These are phyloP conservation scores for Ophiognomonia clavigignenti-juglandacearum DNA, from an alignment of 2,329 filamentous ascomycete species.

Conservation along the genomic window DNA sequence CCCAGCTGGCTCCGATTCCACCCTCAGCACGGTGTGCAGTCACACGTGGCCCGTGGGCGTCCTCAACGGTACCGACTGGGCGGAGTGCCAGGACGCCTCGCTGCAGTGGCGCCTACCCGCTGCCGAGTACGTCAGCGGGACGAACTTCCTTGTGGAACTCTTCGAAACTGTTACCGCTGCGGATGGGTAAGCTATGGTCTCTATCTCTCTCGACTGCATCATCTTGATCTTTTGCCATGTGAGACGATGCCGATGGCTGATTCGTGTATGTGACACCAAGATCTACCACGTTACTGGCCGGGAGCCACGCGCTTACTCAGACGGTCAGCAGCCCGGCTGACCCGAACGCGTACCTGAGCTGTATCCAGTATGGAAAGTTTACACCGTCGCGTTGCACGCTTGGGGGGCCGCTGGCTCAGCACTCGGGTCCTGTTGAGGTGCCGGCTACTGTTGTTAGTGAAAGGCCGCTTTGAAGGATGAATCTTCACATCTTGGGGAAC, in stretches of 20 bases:
- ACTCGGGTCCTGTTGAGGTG: background rate
- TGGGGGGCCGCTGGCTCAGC: background rate
- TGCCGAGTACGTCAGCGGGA: background rate
- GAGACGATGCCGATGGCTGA: too few relatives aligned
- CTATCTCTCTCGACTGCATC: too few relatives aligned
- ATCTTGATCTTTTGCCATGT: too few relatives aligned
- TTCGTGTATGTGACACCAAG: too few relatives aligned
- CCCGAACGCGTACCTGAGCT: background rate
- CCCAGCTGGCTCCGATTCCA: background rate
- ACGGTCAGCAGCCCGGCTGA: background rate
- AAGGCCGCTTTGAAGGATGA: background rate
- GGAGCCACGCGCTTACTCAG: background rate
- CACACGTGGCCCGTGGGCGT: background rate
- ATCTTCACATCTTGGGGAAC: too few relatives aligned
- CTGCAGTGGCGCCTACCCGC: background rate
- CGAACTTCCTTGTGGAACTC: background rate
- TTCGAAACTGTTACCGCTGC: background rate
- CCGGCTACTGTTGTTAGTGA: background rate
- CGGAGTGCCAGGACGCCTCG: background rate
- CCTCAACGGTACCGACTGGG: background rate
- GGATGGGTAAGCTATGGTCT: background rate
- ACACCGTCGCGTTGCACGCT: background rate
- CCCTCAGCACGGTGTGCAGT: background rate
- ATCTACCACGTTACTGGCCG: background rate
- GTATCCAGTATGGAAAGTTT: background rate